These are phyloP conservation scores for Discostella stelligeroides DNA, from an alignment of 108 stramenopile species.

Conservation along the genomic window DNA sequence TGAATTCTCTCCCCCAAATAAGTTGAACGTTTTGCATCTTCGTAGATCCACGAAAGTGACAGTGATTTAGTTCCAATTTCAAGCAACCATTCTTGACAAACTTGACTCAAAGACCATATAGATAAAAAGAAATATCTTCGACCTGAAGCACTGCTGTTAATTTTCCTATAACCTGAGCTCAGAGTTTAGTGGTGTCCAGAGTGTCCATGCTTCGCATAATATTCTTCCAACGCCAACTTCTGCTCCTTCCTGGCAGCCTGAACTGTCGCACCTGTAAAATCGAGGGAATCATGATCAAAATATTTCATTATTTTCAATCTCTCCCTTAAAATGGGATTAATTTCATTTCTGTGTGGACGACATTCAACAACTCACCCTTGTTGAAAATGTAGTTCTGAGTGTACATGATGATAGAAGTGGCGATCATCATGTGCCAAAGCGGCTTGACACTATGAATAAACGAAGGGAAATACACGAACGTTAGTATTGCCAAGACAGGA, in stretches of 20 bases:
- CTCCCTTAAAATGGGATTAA: no score
- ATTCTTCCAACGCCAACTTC: constrained; percentile 50
- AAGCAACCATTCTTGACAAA: neutral
- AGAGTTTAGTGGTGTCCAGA: constrained; percentile 45
- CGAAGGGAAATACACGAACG: neutral
- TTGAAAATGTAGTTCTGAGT: constrained; percentile 56
- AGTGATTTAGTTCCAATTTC: no score
- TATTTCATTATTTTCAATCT: neutral
- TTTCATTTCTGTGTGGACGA: no score
- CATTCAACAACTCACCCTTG: constrained; percentile 62
- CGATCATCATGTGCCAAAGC: constrained; percentile 68
- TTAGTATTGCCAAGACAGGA: neutral
- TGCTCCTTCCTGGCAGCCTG: constrained; percentile 40
- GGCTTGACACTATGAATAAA: constrained; percentile 46
- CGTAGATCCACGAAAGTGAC: no score
- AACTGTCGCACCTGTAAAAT: constrained; percentile 22
- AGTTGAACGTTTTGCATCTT: no score
- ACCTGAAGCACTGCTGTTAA: neutral
- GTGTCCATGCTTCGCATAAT: constrained; percentile 47
- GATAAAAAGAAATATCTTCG: neutral
- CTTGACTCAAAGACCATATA: neutral
- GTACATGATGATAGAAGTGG: constrained; percentile 65
- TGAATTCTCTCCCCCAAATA: no score
- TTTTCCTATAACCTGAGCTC: neutral
- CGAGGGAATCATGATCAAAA: neutral